These are phyloP conservation scores for Ogataea zsoltii DNA, from an alignment of 805 yeast species.

Conservation along the genomic window DNA sequence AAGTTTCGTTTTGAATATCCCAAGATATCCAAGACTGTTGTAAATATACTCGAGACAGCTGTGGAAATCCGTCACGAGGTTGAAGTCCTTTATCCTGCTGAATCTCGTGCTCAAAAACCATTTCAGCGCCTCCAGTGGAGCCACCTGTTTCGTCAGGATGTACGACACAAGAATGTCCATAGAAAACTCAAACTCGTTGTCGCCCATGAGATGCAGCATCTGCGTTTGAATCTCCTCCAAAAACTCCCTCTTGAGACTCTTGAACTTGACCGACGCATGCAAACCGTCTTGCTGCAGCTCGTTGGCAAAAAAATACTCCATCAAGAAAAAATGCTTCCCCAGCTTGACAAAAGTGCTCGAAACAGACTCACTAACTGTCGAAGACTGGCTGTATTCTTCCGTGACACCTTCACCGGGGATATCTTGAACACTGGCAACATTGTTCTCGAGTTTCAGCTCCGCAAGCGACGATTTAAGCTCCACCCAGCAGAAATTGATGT, in stretches of 20 bases:
- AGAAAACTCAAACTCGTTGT: conserved; percentile 32
- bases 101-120: conserved; percentile 29
- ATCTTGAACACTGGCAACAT: neutral
- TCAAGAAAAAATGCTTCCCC: conserved; percentile 28
- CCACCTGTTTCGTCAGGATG: conserved; percentile 18
- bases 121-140: conserved; percentile 25
- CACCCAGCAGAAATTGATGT: conserved; percentile 24
- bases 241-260: conserved; percentile 20
- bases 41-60: conserved; percentile 30
- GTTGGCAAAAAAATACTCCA: conserved; percentile 22
- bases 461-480: conserved; percentile 13
- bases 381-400: conserved; percentile 6
- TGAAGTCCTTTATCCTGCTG: conserved; percentile 8
- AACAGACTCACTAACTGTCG: conserved; percentile 14
- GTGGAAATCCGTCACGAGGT: conserved; percentile 22
- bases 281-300: conserved; percentile 13
- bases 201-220: conserved; percentile 23
- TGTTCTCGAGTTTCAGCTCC: conserved; percentile 7
- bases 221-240: conserved; percentile 21
- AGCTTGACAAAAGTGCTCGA: conserved; percentile 24
- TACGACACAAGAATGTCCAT: conserved; percentile 28
- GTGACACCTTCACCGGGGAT: conserved; percentile 1
- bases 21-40: conserved; percentile 30
- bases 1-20: conserved; percentile 26
- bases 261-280: conserved; percentile 21